Evolutionary conservation across 257 asterid genomes (phyloP), one percentile per base, ranked within the genome.

Genomic region (Solanum rostratum): DNA sequence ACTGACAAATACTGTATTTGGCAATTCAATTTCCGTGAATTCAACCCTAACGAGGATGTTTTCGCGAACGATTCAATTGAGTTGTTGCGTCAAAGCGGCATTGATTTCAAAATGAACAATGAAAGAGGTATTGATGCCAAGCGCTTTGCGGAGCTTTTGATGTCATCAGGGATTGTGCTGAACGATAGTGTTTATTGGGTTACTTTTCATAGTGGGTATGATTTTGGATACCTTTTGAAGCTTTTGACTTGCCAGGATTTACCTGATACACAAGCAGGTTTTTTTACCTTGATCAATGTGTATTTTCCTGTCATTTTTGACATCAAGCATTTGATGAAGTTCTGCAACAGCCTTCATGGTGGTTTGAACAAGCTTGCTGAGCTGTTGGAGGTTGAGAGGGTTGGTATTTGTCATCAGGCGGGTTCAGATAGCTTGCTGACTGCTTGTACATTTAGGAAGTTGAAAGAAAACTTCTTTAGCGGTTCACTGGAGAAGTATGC

Each of bases 21-120:
- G 93, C 93, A 91, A 60, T 91, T 91, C 89, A 91, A 91, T 65
- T 91, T 91, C 87, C 86, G 93, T n/a, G 92, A 89, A 70, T 91
- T 91, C 84, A 81, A 91, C 52, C 90, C 89, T 5, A 80, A 88
- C 10, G 86, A 84, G n/a, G 93, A 91, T 59, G 90, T 91, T 10
- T 89, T 85, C 14, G 92, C 90, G 2, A 79, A 83, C 43, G 92
- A 89, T 29, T 91, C 93, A 5, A 89, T 91, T 50, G 93, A 88
- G 84, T 11, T 91, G 73, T 84, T 91, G 65, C 86, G 86, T 59
- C 87, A 88, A 70, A 85, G 91, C 30, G 92, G 93, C 53, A 91
- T 91, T 46, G 92, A 91, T 68, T 89, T 91, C 2, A 68, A 24
- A 19, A 86, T 84, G 82, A 89, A 91, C 81, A 78, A 57, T 57